A percentile compares a stretch with the other conserved stretches of the same genome.
These are phyloP conservation scores for Diutina ranongensis DNA, from an alignment of 1,139 yeast genomes.

Conservation along the genomic window DNA sequence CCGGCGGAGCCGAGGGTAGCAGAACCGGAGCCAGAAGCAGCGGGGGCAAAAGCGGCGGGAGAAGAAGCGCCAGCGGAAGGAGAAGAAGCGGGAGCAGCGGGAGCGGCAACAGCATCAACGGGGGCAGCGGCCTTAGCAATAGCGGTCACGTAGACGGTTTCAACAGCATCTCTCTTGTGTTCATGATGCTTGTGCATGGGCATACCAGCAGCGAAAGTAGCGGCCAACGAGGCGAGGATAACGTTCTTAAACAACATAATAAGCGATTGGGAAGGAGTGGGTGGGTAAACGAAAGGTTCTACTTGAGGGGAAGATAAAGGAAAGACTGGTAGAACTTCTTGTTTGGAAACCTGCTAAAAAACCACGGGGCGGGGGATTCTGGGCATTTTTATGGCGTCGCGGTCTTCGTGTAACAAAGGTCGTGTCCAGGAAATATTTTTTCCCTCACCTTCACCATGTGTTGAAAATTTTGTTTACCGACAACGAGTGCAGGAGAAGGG, in stretches of 20 bases:
- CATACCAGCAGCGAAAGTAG: not conserved
- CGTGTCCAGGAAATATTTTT: not conserved
- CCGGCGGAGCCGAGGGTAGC: constrained; percentile 12
- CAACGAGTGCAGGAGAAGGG: not conserved
- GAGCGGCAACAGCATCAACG: constrained; percentile 7
- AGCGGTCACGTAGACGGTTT: constrained; percentile 5
- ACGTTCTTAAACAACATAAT: constrained; percentile 4
- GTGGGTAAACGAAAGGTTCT: not conserved
- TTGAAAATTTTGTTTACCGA: not conserved
- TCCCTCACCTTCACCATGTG: not conserved
- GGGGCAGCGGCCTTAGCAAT: constrained; percentile 3
- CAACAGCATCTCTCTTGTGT: constrained; percentile 5
- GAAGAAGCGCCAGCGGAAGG: constrained; percentile 14
- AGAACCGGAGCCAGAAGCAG: constrained; percentile 15
- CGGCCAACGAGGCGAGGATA: constrained; percentile 4
- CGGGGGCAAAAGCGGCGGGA: constrained; percentile 11
- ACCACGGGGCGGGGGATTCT: not conserved
- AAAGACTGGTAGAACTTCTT: constrained; percentile 5
- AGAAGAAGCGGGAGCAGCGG: constrained; percentile 15
- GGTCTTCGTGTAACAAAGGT: not conserved
- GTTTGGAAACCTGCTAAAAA: constrained; percentile 4
- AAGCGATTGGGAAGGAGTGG: not conserved
- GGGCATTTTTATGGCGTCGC: not conserved
- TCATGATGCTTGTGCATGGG: constrained; percentile 6
- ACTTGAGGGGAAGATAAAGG: constrained; percentile 3